phyloP scores from a whole-genome alignment of 441 rosid genomes.

The Syzygium malaccense region DNA sequence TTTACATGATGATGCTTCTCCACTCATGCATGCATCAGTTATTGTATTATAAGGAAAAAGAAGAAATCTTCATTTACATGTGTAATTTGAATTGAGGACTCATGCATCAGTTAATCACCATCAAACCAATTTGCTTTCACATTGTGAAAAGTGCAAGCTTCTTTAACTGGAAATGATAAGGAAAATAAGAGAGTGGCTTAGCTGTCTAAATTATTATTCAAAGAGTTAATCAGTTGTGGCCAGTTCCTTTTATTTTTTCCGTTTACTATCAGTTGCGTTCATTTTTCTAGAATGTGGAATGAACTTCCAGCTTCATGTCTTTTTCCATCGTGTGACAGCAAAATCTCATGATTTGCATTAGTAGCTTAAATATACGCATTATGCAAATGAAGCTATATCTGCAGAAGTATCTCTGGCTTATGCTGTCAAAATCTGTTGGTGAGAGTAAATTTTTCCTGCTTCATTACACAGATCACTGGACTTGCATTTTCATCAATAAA shows the following conservation, averaged over 20 bases:
- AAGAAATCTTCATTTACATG: no score
- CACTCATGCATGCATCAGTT: not conserved
- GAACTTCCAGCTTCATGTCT: not conserved
- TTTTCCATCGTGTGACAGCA: not conserved
- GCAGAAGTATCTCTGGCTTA: not conserved
- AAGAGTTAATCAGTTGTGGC: not conserved
- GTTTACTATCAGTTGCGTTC: not conserved
- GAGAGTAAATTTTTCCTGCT: not conserved
- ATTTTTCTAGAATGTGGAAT: not conserved
- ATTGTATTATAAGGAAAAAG: no score
- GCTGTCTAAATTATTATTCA: not conserved
- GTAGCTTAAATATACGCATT: not conserved
- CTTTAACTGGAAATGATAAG: not conserved
- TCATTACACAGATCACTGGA: constrained; percentile 44
- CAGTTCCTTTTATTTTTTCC: not conserved
- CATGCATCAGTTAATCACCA: not conserved
- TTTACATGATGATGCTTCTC: not conserved
- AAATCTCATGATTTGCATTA: not conserved
- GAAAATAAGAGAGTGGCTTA: not conserved
- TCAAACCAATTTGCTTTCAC: not conserved
- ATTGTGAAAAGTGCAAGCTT: not conserved
- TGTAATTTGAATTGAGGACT: no score
- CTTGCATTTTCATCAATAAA: constrained; percentile 55
- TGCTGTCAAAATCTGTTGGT: not conserved
- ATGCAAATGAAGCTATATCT: not conserved